Percentiles rank a stretch among this genome's conserved stretches.
Evolutionary conservation across 176 grass and related monocot genomes (phyloP).

Genomic region (Echinochloa phyllopogon): DNA sequence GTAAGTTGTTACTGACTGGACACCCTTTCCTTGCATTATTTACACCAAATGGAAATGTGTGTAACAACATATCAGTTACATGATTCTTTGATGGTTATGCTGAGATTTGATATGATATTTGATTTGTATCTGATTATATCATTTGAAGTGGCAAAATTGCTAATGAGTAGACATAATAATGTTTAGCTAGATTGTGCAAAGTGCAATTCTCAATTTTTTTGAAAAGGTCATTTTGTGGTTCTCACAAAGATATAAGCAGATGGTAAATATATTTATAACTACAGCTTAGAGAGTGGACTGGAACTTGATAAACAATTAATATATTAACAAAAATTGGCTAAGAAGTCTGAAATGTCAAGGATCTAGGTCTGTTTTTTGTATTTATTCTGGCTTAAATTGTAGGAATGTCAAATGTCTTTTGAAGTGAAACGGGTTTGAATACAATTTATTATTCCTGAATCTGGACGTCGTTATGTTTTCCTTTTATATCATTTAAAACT

Average conservation of each 20-base stretch:
- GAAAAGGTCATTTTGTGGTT: not conserved
- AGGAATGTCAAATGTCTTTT: not conserved
- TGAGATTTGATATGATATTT: conserved; percentile 20
- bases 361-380: not conserved
- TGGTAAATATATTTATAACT: conserved; percentile 12
- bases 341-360: not conserved
- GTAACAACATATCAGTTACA: conserved; percentile 7
- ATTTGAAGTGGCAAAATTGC: conserved; percentile 18
- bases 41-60: conserved; percentile 19
- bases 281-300: not conserved
- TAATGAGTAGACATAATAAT: not conserved
- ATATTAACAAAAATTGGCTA: not conserved
- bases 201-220: not conserved
- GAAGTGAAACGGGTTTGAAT: not conserved
- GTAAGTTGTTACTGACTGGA: conserved; percentile 52
- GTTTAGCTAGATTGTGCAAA: not conserved
- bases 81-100: not conserved
- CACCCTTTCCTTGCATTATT: conserved; percentile 26
- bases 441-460: not conserved
- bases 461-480: not conserved
- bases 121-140: not conserved
- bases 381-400: conserved; percentile 15
- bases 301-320: not conserved
- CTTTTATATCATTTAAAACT: not conserved
- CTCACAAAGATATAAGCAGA: conserved; percentile 4